These are phyloP conservation scores for Entoloma clypeatum DNA, from an alignment of 1,284 basidiomycete species.

Conservation along the genomic window DNA sequence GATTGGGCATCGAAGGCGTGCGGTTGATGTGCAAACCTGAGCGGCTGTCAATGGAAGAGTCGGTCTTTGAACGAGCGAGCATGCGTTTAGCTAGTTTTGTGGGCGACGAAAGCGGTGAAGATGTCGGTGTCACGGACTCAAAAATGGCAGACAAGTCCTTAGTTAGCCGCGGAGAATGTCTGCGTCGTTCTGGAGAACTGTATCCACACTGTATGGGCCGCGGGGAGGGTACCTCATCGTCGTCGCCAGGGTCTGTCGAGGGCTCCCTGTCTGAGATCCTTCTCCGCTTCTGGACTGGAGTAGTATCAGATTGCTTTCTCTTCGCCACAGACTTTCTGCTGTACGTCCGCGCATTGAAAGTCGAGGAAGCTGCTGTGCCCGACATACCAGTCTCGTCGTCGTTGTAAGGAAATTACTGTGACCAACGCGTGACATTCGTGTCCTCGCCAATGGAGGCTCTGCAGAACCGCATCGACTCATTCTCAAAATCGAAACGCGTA, in stretches of 20 bases:
- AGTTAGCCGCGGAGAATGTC: slow-evolving; percentile 16
- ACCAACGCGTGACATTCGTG: slow-evolving; percentile 21
- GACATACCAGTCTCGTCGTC: slow-evolving; percentile 19
- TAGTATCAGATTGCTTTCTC: slow-evolving; percentile 24
- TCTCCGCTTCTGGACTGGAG: slow-evolving; percentile 9
- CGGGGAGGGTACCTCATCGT: slow-evolving; percentile 5
- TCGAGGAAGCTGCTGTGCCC: slow-evolving; percentile 14
- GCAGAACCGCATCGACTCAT: slow-evolving; percentile 57
- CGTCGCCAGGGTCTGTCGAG: background rate
- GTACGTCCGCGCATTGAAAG: slow-evolving; percentile 38
- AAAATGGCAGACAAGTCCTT: slow-evolving; percentile 38
- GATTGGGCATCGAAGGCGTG: slow-evolving; percentile 37
- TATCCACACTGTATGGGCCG: background rate
- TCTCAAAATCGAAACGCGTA: slow-evolving; percentile 47
- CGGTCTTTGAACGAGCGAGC: slow-evolving; percentile 51
- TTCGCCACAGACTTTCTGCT: slow-evolving; percentile 34
- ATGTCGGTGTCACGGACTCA: slow-evolving; percentile 27
- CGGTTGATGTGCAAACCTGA: slow-evolving; percentile 24
- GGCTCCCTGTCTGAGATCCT: slow-evolving; percentile 18
- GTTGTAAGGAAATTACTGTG: slow-evolving; percentile 17
- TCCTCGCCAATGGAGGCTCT: slow-evolving; percentile 48
- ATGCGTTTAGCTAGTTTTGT: slow-evolving; percentile 44
- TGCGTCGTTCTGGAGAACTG: slow-evolving; percentile 5
- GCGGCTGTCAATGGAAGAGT: slow-evolving; percentile 44
- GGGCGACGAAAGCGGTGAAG: slow-evolving; percentile 29